Evolutionary conservation across 176 grass and related monocot genomes (phyloP).

Genomic region (Guadua angustifolia): DNA sequence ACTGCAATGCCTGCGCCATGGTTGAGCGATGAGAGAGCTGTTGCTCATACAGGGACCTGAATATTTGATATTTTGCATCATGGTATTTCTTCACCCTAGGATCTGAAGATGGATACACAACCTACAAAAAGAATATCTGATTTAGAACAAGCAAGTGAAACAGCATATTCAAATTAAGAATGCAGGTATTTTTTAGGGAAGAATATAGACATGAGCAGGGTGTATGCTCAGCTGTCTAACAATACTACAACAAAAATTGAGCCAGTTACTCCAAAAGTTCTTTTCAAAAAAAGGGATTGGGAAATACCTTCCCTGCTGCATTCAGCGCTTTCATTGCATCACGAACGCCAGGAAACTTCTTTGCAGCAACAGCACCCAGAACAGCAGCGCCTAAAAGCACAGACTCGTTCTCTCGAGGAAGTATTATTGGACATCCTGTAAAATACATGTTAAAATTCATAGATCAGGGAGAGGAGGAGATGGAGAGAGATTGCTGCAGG

Average conservation of each 20-base stretch:
- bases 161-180: not conserved
- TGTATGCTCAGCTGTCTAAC: not conserved
- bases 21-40: conserved; percentile 65
- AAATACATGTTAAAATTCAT: conserved; percentile 41
- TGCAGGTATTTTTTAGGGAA: not conserved
- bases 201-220: not conserved
- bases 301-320: conserved; percentile 74
- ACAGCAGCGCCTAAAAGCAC: conserved; percentile 94
- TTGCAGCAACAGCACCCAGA: conserved; percentile 87
- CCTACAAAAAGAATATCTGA: conserved; percentile 49
- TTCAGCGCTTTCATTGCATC: conserved; percentile 87
- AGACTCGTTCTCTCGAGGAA: conserved; percentile 86
- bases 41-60: conserved; percentile 86
- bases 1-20: conserved; percentile 70
- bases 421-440: conserved; percentile 79
- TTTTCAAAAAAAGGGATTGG: conserved; percentile 7
- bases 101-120: conserved; percentile 72
- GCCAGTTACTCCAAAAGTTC: not conserved
- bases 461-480: conserved; percentile 1
- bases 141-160: conserved; percentile 10
- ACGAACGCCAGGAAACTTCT: conserved; percentile 63
- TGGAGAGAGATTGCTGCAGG: conserved; percentile 17
- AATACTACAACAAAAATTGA: not conserved
- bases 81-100: conserved; percentile 89
- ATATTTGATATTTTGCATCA: conserved; percentile 83